These are phyloP conservation scores for Mycena filopes DNA, from an alignment of 768 basidiomycete species.

Conservation along the genomic window DNA sequence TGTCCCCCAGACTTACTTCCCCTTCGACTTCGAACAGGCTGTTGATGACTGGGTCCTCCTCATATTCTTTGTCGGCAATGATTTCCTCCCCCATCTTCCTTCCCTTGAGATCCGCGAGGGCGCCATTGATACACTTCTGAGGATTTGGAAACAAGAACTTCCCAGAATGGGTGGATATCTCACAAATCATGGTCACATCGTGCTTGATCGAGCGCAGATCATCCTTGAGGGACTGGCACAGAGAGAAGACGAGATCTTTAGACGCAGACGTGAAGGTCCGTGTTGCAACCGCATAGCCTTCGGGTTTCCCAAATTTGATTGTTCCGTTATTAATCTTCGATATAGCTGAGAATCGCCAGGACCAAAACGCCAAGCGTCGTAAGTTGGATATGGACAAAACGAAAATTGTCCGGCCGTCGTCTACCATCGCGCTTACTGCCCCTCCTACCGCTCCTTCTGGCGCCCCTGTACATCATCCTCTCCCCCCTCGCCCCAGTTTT, in stretches of 20 bases:
- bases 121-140: conserved; percentile 95
- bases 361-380: conserved; percentile 90
- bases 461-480: conserved; percentile 44
- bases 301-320: conserved; percentile 14
- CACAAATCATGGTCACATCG: conserved; percentile 91
- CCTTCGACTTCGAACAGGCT: conserved; percentile 94
- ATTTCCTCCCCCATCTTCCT: conserved; percentile 98
- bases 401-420: conserved; percentile 56
- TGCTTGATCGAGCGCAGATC: conserved; percentile 87
- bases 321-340: conserved; percentile 33
- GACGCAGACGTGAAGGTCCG: conserved; percentile 90
- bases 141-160: conserved; percentile 94
- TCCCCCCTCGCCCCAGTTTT: conserved; percentile 77
- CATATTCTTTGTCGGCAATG: conserved; percentile 99
- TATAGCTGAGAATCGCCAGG: conserved; percentile 93
- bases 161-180: conserved; percentile 98
- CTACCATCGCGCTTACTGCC: conserved; percentile 59
- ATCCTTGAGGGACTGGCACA: conserved; percentile 96
- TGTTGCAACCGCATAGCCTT: conserved; percentile 39
- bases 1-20: conserved; percentile 79
- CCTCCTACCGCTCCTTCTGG: conserved; percentile 52
- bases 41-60: conserved; percentile 99
- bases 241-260: conserved; percentile 96
- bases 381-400: conserved; percentile 63
- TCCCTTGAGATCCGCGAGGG: conserved; percentile 99